Conservation (phyloP, 1,284 basidiomycete genomes). For the Fomitopsis palustris region DNA sequence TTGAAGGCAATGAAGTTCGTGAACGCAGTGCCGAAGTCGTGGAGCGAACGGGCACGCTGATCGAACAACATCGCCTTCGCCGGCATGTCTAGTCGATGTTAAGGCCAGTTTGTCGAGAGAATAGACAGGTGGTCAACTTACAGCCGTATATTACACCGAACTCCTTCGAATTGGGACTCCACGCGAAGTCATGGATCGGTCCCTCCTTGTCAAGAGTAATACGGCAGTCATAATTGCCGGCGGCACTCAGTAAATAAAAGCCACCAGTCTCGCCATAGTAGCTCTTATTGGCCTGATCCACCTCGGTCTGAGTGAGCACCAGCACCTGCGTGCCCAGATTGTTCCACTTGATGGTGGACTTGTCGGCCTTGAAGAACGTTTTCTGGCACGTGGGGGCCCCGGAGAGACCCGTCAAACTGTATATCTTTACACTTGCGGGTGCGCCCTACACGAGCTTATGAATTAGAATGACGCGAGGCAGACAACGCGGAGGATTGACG, state of each 20-base stretch:
- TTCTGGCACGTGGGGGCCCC: slow-evolving; percentile 73
- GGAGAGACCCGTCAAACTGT: slow-evolving; percentile 65
- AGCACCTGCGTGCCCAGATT: slow-evolving; percentile 84
- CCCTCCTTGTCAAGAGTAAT: slow-evolving; percentile 96
- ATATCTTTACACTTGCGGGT: slow-evolving; percentile 89
- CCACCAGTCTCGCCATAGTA: slow-evolving; percentile 97
- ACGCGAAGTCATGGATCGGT: slow-evolving; percentile 94
- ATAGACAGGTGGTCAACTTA: slow-evolving; percentile 39
- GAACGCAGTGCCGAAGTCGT: slow-evolving; percentile 89
- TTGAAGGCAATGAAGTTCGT: slow-evolving; percentile 95
- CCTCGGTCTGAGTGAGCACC: slow-evolving; percentile 92
- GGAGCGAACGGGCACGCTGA: slow-evolving; percentile 82
- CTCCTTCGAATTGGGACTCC: slow-evolving; percentile 98
- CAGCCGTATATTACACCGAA: slow-evolving; percentile 96
- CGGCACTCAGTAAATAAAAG: slow-evolving; percentile 89
- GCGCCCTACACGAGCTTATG: slow-evolving; percentile 55
- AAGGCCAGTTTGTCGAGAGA: no score
- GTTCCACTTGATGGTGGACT: slow-evolving; percentile 96
- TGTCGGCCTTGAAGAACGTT: slow-evolving; percentile 96
- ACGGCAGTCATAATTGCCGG: slow-evolving; percentile 94
- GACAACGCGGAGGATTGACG: slow-evolving; percentile 12
- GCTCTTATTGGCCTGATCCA: slow-evolving; percentile 95
- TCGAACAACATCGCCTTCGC: slow-evolving; percentile 92
- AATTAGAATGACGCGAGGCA: not conserved
- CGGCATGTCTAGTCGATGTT: slow-evolving; percentile 73